A percentile compares a stretch with the other conserved stretches of the same genome.
These are phyloP conservation scores for Coriaria nepalensis DNA, from an alignment of 306 rosid species.

Conservation along the genomic window DNA sequence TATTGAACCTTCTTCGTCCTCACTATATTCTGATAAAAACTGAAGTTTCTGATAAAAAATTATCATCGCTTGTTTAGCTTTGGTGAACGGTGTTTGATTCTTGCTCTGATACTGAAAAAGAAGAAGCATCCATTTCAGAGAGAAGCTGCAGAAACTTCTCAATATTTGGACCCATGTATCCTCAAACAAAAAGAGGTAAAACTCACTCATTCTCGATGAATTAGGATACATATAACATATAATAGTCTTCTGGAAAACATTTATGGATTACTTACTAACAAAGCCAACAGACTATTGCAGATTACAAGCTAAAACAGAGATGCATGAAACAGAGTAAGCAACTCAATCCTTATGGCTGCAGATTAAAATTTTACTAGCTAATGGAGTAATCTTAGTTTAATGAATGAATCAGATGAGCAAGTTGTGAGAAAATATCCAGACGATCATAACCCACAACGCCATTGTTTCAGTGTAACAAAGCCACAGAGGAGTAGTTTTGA, in stretches of 20 bases:
- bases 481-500: too few species aligned
- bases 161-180: conserved; percentile 19
- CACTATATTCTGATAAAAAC: neutral
- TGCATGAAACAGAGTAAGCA: conserved; percentile 23
- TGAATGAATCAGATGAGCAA: too few species aligned
- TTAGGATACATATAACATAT: neutral
- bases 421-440: neutral
- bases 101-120: conserved; percentile 39
- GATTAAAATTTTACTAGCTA: too few species aligned
- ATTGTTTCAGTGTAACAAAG: conserved; percentile 23
- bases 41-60: conserved; percentile 12
- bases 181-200: conserved; percentile 31
- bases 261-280: conserved; percentile 19
- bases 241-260: too few species aligned
- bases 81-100: conserved; percentile 31
- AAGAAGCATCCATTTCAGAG: conserved; percentile 10
- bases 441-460: neutral
- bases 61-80: neutral
- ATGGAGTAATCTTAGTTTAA: too few species aligned
- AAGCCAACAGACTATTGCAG: conserved; percentile 44
- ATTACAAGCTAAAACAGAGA: conserved; percentile 16
- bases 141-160: conserved; percentile 18
- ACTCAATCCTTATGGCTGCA: conserved; percentile 5
- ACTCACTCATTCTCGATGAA: conserved; percentile 7
- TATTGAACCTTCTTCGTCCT: too few species aligned